Conservation (phyloP, 2,329 filamentous ascomycete species). For the Sclerotinia spermophila region DNA sequence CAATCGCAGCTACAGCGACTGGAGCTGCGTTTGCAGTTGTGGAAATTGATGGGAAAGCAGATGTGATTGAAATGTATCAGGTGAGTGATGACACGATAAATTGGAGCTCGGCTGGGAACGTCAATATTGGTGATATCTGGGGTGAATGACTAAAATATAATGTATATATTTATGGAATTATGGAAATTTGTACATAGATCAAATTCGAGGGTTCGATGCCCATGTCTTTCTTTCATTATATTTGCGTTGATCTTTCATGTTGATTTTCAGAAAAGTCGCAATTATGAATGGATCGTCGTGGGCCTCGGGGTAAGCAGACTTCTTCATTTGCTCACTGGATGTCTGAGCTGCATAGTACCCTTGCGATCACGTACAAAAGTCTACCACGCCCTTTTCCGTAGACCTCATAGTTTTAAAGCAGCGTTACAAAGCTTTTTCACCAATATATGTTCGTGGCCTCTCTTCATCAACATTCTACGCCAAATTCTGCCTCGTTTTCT, state of each 20-base stretch:
- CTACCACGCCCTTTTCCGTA: background rate
- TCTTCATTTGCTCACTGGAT: background rate
- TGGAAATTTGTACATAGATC: background rate
- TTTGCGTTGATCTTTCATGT: background rate
- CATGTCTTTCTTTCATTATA: background rate
- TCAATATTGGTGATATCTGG: constrained; percentile 19
- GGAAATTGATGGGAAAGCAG: background rate
- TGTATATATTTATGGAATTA: background rate
- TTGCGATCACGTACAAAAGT: background rate
- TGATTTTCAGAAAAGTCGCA: background rate
- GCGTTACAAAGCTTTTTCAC: background rate
- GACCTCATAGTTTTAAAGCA: background rate
- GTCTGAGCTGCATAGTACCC: background rate
- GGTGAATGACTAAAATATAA: constrained; percentile 5
- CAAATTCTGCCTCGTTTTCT: background rate
- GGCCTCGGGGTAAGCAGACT: background rate
- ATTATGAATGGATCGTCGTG: background rate
- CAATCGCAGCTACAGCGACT: constrained; percentile 19
- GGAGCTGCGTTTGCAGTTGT: constrained; percentile 23
- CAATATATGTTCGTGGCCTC: background rate
- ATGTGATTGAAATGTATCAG: background rate
- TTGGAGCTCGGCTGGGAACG: background rate
- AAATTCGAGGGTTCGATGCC: background rate
- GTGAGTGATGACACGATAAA: constrained; percentile 7
- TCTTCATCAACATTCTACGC: background rate